phyloP scores from a whole-genome alignment of 2,329 filamentous ascomycete genomes.

The Colletotrichum tanaceti region DNA sequence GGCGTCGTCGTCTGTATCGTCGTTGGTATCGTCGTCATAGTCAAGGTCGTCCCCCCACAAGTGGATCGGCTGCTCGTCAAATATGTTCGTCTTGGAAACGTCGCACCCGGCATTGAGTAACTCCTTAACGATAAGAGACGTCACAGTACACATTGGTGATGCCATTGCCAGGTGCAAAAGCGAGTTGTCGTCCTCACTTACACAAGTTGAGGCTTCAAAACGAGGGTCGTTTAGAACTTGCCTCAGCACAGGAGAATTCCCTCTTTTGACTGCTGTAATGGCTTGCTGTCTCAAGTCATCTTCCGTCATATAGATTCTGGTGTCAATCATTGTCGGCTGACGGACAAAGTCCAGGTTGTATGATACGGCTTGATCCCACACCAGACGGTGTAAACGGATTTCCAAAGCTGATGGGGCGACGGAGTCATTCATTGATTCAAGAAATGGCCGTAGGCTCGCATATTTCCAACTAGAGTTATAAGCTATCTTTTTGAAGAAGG shows the following conservation, averaged over 20 bases:
- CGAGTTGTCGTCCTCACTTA: neutral
- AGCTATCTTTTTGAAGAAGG: too few relatives aligned
- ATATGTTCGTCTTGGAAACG: neutral
- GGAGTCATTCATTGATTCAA: too few relatives aligned
- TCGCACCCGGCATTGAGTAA: slow-evolving; percentile 1
- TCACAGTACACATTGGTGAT: neutral
- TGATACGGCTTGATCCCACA: neutral
- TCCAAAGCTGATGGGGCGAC: too few relatives aligned
- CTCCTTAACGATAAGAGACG: neutral
- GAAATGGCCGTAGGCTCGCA: too few relatives aligned
- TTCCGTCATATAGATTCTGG: neutral
- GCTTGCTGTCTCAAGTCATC: neutral
- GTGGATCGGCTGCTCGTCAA: neutral
- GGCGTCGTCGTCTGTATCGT: too few relatives aligned
- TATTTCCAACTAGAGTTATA: too few relatives aligned
- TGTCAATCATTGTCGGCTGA: neutral
- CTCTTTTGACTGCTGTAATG: fast-evolving
- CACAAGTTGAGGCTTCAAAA: neutral
- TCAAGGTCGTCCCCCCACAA: neutral
- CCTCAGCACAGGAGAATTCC: neutral
- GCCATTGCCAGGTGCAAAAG: neutral
- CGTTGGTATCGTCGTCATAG: too few relatives aligned
- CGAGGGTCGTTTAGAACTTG: neutral
- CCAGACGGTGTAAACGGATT: too few relatives aligned
- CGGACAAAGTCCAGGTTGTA: neutral